Base-by-base conservation (phyloP, 257 asterid species). In the Capsicum baccatum region DNA sequence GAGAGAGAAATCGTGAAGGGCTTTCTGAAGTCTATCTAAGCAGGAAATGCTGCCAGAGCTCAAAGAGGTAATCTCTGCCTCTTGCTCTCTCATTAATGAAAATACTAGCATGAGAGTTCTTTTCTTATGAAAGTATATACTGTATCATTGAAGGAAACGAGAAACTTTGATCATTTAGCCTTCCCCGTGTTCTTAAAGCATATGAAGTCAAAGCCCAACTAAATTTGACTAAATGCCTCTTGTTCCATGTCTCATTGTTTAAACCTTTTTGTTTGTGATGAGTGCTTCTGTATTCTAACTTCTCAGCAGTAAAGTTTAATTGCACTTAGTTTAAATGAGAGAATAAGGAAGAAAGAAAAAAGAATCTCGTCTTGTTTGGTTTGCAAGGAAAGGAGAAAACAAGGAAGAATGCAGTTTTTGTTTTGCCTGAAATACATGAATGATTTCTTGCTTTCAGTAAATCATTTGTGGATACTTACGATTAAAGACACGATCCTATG, bases 11-110 rank as follows among this genome's bases (percentile, higher is more conserved):
- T 16, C 19, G 7, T 68, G 78, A 15, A 69, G 78, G 52, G 78
- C 54, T 69, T 39, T 42, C 78, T 9, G 14, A 68, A 39, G 78
- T 13, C 78, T 69, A 16, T 39, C 54, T 39, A 39, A 15, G 14
- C 4, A 69, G 78, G 78, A 67, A 67, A 42, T 42, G 78, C 54
- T 69, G 26, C 52, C 78, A 39, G 33, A 69, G 13, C 78, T 69
- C 55, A 1, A 69, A 69, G 74, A 35, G 78, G 78, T 69, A 68
- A 69, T 14, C 54, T 16, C 78, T 9, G 54, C 17, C 12, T 7
- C 66, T 59, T 59, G 66, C 11, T 17, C 66, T 59, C 66, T 39
- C 44, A 69, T 39, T 15, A 39, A 69, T 16, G 78, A 69, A 39
- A 69, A 69, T 0, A 7, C 78, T 69, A 69, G 39, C 78, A 69